These are phyloP conservation scores for Apiospora marii DNA, from an alignment of 2,329 filamentous ascomycete species.

Conservation along the genomic window DNA sequence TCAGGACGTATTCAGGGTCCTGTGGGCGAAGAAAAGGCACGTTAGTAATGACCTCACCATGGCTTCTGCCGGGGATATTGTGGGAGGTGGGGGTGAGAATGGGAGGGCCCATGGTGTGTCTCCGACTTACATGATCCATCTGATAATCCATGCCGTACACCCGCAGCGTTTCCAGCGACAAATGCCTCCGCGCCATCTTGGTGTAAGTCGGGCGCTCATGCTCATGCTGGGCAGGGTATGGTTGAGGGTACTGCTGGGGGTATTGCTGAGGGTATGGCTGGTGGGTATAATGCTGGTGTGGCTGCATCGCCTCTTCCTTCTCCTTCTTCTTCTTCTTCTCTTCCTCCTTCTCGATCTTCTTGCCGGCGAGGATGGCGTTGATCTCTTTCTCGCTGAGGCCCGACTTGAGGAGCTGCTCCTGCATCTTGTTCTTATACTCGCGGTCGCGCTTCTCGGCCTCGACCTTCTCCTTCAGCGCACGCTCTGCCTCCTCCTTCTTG, in stretches of 20 bases:
- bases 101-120: neutral
- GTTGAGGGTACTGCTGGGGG: neutral
- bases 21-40: constrained; percentile 36
- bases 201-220: constrained; percentile 63
- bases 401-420: constrained; percentile 64
- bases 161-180: constrained; percentile 68
- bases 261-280: neutral
- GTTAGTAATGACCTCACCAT: neutral
- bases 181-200: constrained; percentile 67
- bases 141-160: constrained; percentile 65
- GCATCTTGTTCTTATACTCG: constrained; percentile 63
- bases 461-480: constrained; percentile 54
- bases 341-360: constrained; percentile 59
- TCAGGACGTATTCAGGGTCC: constrained; percentile 75
- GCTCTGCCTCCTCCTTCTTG: constrained; percentile 57
- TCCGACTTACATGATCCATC: constrained; percentile 59
- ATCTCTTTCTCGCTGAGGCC: constrained; percentile 68
- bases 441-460: constrained; percentile 58
- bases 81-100: neutral
- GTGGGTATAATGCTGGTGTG: neutral
- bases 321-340: constrained; percentile 42
- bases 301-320: constrained; percentile 26
- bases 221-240: constrained; percentile 14
- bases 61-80: too few relatives aligned
- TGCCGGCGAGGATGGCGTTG: constrained; percentile 59